Base-by-base conservation (phyloP, 257 asterid species). In the Rubia yunnanensis region DNA sequence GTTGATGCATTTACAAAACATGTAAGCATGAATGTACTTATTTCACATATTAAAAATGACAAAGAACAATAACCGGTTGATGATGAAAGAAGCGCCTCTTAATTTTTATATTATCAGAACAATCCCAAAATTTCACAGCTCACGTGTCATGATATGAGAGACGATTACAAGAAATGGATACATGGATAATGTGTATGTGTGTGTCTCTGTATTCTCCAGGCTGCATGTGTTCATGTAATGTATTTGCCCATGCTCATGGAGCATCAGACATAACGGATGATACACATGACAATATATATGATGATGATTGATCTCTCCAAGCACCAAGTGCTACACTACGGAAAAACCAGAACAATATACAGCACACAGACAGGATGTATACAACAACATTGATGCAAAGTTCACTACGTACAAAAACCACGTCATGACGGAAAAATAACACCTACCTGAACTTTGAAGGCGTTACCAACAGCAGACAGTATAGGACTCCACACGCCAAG, bases 401-500 rank as follows among this genome's bases (percentile, higher is more conserved):
- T 23, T 5, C 27, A 13, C 39, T 54, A n/a, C 10, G 57, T 20
- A 24, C 15, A 60, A 1, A 26, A 53, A 30, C 18, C 3, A 66
- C 24, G 28, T n/a, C 57, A 36, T 60, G 49, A 3, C 15, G 44
- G 20, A 63, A 58, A n/a, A 35, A 49, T 41, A 69, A 46, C 46
- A 63, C 26, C 76, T 50, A 89, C 97, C 95, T 89, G 96, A 74
- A 94, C 69, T 80, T 94, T 94, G 66, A 94, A 94, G 68, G 97
- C 96, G 71, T 87, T 94, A 68, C 99, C 99, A 74, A 94, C 85
- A 70, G 99, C 99, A 54, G 99, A 89, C 52, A 94, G 90, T 68
- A 94, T 79, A 67, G 99, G 99, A 61, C 99, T 81, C 99, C 99
- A 94, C 34, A 94, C 91, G 55, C 99, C 99, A 58, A 94, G 81